Base-by-base conservation (phyloP, 2,329 filamentous ascomycete species). In the Fusarium domesticum region DNA sequence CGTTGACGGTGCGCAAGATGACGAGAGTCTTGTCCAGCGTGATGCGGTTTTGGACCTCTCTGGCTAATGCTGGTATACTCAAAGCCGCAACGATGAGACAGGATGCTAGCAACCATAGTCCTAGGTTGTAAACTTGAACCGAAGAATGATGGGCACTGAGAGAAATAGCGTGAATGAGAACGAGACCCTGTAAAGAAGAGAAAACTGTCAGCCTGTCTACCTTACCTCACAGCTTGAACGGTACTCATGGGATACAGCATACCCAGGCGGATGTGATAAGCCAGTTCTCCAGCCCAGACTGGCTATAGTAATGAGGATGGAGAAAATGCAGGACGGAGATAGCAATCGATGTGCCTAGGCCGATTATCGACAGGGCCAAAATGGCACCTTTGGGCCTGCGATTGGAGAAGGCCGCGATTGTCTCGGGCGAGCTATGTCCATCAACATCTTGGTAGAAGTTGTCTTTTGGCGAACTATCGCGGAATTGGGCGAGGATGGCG, bases 391-490 rank as follows among this genome's bases (percentile, higher is more conserved):
- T 85, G 42, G 82, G 75, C 45, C 73, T 57, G 45, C 70, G 78
- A 51, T 80, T 76, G 19, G 84, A 85, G 60, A 84, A 90, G 31
- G 72, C 73, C 17, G 74, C 73, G 40, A 81, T 62, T 2, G 82
- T 81, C 59, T 85, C 81, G 32, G 78, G 73, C 0, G 81, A 85
- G 23, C 83, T 84, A 51, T 76, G 73, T 37, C 87, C 87, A 65
- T 91, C 87, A 49, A 75, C 68, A 59, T 91, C 87, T 54, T 82
- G 70, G 58, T 90, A 90, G 11, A 74, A 69, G 10, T 74, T 67
- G 32, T 75, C 69, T 45, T 67, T 67, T 7, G 67, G 64, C 5
- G 59, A 60, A 18, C 64, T 63, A 31, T 61, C 56, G 23, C 63
- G 65, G 28, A 64, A 46, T 45, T 73, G 70, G 23, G 54, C 53